These are phyloP conservation scores for Alternaria ethzedia DNA, from an alignment of 2,329 filamentous ascomycete genomes.

Conservation along the genomic window DNA sequence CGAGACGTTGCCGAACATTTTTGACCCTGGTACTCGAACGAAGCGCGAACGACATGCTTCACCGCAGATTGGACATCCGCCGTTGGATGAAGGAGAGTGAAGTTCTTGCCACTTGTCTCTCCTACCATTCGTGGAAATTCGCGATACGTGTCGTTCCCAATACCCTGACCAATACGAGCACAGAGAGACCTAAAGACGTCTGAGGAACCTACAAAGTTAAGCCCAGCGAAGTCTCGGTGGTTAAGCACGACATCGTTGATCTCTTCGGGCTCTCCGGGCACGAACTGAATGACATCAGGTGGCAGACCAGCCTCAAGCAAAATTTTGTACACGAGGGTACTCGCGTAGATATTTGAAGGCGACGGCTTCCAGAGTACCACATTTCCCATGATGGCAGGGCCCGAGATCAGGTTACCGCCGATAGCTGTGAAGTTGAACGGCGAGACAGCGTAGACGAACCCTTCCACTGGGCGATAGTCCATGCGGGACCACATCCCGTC, in stretches of 20 bases:
- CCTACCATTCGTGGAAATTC: constrained; percentile 87
- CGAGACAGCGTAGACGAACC: constrained; percentile 90
- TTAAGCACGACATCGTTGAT: constrained; percentile 77
- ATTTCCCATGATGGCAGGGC: constrained; percentile 87
- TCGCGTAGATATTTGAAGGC: constrained; percentile 81
- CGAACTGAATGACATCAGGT: constrained; percentile 86
- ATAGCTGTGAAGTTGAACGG: constrained; percentile 98
- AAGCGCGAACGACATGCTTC: constrained; percentile 79
- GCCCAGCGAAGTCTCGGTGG: constrained; percentile 81
- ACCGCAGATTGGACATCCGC: constrained; percentile 80
- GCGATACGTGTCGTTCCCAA: constrained; percentile 78
- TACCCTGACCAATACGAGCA: constrained; percentile 79
- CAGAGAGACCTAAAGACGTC: constrained; percentile 87
- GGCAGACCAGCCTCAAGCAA: constrained; percentile 90
- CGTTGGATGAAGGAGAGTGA: constrained; percentile 77
- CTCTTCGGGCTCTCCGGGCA: constrained; percentile 83
- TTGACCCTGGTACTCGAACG: constrained; percentile 88
- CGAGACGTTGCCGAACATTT: constrained; percentile 87
- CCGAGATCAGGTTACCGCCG: constrained; percentile 80
- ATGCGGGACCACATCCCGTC: constrained; percentile 84
- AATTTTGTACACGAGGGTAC: constrained; percentile 87
- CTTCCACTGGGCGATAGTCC: constrained; percentile 87
- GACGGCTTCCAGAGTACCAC: constrained; percentile 96
- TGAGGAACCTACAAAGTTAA: constrained; percentile 92
- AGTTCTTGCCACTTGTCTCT: constrained; percentile 92